Evolutionary conservation across 2,329 filamentous ascomycete species (phyloP), one percentile per base, ranked within the genome.

Genomic region (Apiospora phragmitis): DNA sequence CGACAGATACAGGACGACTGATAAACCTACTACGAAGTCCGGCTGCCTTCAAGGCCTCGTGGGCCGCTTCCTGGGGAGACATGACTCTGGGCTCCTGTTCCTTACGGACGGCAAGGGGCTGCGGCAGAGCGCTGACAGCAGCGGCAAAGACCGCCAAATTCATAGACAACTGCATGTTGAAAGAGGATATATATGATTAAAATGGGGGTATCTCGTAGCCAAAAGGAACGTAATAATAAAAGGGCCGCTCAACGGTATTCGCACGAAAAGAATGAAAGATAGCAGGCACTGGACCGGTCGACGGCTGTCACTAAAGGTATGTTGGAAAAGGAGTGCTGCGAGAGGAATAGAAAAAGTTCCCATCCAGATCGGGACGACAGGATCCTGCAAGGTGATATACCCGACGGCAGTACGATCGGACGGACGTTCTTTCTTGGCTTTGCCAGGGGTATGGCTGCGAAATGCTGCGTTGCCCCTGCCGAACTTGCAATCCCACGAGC

Each of bases 31-130:
- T 38, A 21, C 43, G 32, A 26, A 68, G 29, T 41, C 67, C 67
- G 14, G 45, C 45, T 11, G 67, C 67, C 35, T 38, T 38, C 43
- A 68, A 49, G 18, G 70, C 70, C 43, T 65, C 38, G 6, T 65
- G 62, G 9, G 70, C 70, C 32, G 70, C 70, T 41, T 71, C 70
- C 38, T 69, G 65, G 1, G 70, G 68, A 24, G 68, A 67, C 43
- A 69, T 21, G 0, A 70, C 38, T 24, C n/a, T n/a, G 29, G 67
- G 29, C 14, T 55, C 67, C 67, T 49, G 66, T 24, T 24, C 67
- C 32, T 68, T 24, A 32, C 67, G 67, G 24, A 29, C 38, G 18
- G 24, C 43, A 11, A 68, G 55, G 14, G 65, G 70, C 55, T 70
- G 68, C 11, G 70, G 70, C 43, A 71, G 43, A 26, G 70, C 70